Conservation (phyloP, 208 protist genomes). For the Acanthamoeba triangularis region DNA sequence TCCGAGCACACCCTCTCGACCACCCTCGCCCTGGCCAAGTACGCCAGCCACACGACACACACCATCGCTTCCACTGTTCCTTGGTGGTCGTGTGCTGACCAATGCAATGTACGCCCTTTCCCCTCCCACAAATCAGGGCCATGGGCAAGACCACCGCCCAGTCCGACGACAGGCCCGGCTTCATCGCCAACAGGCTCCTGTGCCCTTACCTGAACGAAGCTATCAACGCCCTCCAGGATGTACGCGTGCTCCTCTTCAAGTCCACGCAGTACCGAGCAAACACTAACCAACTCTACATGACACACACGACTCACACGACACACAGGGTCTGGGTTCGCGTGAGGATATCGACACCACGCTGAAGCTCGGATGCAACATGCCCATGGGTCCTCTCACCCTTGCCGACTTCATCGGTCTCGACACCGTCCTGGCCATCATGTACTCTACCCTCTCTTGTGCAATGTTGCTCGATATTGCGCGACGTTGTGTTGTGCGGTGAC, state of each 20-base stretch:
- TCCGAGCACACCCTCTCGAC: constrained; percentile 81
- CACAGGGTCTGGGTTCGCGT: constrained; percentile 83
- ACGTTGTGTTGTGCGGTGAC: not conserved
- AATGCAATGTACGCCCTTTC: not conserved
- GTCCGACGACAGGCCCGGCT: constrained; percentile 88
- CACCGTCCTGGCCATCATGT: constrained; percentile 81
- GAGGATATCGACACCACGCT: constrained; percentile 92
- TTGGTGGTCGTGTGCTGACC: no score
- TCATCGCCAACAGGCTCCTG: constrained; percentile 83
- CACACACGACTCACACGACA: not conserved
- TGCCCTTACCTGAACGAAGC: constrained; percentile 94
- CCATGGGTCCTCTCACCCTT: constrained; percentile 91
- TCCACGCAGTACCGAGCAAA: not conserved
- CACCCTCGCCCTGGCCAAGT: constrained; percentile 75
- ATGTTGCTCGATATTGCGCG: not conserved
- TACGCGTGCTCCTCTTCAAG: not conserved
- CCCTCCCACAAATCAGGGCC: not conserved
- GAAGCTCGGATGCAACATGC: constrained; percentile 91
- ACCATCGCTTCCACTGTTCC: no score
- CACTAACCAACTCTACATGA: not conserved
- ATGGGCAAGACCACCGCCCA: constrained; percentile 86
- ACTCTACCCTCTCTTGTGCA: not conserved
- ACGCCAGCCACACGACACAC: not conserved
- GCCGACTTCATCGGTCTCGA: constrained; percentile 94
- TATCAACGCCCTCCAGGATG: constrained; percentile 87